Conservation (phyloP, 2,329 filamentous ascomycete species). For the Trichoderma cornu-damae region DNA sequence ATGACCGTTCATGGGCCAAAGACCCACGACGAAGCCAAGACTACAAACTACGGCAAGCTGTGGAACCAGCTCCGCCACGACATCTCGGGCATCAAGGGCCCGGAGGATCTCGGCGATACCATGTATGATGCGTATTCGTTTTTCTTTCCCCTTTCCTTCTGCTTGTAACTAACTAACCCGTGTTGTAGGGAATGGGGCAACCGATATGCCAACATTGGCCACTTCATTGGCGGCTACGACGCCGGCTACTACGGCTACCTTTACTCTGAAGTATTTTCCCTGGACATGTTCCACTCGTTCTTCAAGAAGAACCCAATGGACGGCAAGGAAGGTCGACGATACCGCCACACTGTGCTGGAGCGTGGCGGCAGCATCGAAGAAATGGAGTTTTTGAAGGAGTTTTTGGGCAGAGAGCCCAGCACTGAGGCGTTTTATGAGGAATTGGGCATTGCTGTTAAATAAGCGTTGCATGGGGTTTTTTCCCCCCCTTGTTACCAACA, state of each 20-base stretch:
- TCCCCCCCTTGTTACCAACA: not conserved
- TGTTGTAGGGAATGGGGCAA: slow-evolving; percentile 66
- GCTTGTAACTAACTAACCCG: slow-evolving; percentile 26
- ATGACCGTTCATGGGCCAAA: slow-evolving; percentile 72
- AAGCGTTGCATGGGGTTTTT: not conserved
- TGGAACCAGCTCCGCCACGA: slow-evolving; percentile 71
- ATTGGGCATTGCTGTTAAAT: slow-evolving; percentile 46
- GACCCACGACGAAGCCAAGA: slow-evolving; percentile 63
- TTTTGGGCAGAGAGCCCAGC: slow-evolving; percentile 70
- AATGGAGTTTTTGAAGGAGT: slow-evolving; percentile 73
- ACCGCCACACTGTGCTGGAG: slow-evolving; percentile 73
- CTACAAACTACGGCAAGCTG: slow-evolving; percentile 57
- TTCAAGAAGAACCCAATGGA: slow-evolving; percentile 79
- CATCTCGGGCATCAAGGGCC: slow-evolving; percentile 69
- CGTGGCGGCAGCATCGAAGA: slow-evolving; percentile 74
- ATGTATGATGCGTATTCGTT: slow-evolving; percentile 43
- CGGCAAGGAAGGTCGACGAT: slow-evolving; percentile 64
- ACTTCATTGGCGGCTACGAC: slow-evolving; percentile 79
- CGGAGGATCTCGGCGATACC: slow-evolving; percentile 57
- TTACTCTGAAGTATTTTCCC: slow-evolving; percentile 72
- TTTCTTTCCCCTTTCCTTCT: not conserved
- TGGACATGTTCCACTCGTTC: slow-evolving; percentile 79
- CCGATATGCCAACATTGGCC: slow-evolving; percentile 74
- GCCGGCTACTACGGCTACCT: slow-evolving; percentile 77
- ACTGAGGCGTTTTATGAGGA: slow-evolving; percentile 77